Conservation (phyloP, 2,329 filamentous ascomycete genomes). For the Cladophialophora psammophila region DNA sequence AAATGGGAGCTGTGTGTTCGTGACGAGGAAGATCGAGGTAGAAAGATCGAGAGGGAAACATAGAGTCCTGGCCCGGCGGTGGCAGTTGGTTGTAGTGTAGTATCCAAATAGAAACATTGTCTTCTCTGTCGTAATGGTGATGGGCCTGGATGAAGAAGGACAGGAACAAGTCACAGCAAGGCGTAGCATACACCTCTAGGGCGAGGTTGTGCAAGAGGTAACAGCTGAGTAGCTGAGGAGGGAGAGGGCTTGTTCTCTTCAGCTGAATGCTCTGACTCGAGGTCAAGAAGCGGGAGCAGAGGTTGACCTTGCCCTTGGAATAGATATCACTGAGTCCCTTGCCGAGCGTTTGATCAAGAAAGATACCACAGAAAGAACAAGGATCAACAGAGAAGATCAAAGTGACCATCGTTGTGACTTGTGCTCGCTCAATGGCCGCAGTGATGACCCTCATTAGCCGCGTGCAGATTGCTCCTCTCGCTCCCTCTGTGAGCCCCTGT, state of each 20-base stretch:
- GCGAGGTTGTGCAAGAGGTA: background rate
- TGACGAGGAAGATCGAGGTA: no score
- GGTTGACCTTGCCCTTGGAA: background rate
- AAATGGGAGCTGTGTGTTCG: no score
- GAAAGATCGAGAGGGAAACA: no score
- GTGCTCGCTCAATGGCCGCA: background rate
- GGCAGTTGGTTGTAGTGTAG: no score
- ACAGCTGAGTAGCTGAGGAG: background rate
- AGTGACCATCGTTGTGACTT: background rate
- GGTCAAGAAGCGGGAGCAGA: background rate
- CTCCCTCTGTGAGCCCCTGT: no score
- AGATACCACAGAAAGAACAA: background rate
- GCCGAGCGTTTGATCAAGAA: background rate
- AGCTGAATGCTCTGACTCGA: background rate
- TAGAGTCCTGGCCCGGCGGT: no score
- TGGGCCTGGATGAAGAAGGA: background rate
- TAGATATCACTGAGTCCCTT: background rate
- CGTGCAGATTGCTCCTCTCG: background rate
- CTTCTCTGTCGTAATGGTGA: background rate
- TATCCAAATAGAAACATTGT: no score
- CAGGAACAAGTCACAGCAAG: background rate
- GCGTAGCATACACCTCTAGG: background rate
- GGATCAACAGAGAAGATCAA: background rate
- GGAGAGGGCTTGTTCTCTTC: background rate
- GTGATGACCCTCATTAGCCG: background rate